Percentiles rank a stretch among this genome's conserved stretches.
Conservation (phyloP, 306 rosid genomes). For the Ammopiptanthus mongolicus region DNA sequence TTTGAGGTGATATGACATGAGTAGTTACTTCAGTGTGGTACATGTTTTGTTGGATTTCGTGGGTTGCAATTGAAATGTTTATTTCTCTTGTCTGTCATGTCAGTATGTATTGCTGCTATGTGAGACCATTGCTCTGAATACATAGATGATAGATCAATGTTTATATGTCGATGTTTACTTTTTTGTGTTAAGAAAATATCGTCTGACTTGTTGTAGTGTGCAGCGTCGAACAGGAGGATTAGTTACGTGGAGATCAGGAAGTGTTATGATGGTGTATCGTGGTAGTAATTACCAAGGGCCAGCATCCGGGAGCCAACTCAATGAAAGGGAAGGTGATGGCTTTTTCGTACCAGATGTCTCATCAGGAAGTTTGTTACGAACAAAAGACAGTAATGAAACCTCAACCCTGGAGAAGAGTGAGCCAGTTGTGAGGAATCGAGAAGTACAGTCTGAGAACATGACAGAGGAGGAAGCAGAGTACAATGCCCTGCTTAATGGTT, state of each 20-base stretch:
- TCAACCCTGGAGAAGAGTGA: slow-evolving; percentile 37
- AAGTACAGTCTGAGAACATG: slow-evolving; percentile 34
- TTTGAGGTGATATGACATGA: neutral
- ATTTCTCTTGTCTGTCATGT: neutral
- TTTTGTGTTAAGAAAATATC: slow-evolving; percentile 21
- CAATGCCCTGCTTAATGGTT: slow-evolving; percentile 66
- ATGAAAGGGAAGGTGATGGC: slow-evolving; percentile 44
- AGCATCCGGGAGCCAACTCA: slow-evolving; percentile 30
- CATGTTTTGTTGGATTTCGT: slow-evolving; percentile 1
- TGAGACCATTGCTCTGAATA: neutral
- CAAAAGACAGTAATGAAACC: slow-evolving; percentile 27
- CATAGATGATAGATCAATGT: neutral
- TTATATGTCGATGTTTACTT: neutral
- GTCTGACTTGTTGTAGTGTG: slow-evolving; percentile 57
- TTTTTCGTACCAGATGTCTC: slow-evolving; percentile 73
- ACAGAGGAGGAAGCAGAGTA: slow-evolving; percentile 78
- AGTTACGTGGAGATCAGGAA: slow-evolving; percentile 86
- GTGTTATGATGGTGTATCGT: slow-evolving; percentile 94
- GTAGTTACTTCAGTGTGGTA: neutral
- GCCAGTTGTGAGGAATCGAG: slow-evolving; percentile 26
- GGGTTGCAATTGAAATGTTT: slow-evolving; percentile 7
- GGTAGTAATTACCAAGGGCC: slow-evolving; percentile 84
- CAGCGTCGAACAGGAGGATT: slow-evolving; percentile 98
- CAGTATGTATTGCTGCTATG: neutral
- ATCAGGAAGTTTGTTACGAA: slow-evolving; percentile 24